Evolutionary conservation across 164 flowering plant genomes (phyloP).

Genomic region (Amborella trichopoda): DNA sequence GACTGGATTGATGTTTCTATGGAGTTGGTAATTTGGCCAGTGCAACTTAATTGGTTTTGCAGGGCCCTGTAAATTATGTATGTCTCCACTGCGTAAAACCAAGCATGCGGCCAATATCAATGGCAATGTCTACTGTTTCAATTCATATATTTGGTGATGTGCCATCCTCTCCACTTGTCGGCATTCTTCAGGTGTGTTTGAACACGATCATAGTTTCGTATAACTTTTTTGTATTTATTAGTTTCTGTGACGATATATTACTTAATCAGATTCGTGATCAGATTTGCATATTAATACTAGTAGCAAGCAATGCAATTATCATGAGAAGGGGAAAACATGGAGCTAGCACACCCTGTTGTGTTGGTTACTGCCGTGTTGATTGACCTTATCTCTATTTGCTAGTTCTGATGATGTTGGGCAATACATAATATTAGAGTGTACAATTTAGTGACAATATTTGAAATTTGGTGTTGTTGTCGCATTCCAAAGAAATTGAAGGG

Average conservation of each 20-base stretch:
- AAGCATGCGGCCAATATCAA: constrained; percentile 63
- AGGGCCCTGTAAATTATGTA: constrained; percentile 80
- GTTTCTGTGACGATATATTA: neutral
- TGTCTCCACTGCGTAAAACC: constrained; percentile 74
- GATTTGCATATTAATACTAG: neutral
- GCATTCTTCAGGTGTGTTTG: constrained; percentile 58
- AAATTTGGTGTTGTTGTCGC: no score
- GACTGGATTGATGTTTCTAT: no score
- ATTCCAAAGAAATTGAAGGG: no score
- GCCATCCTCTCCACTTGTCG: constrained; percentile 85
- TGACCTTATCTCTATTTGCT: no score
- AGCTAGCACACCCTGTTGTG: neutral
- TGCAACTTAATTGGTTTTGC: constrained; percentile 22
- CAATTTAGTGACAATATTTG: no score
- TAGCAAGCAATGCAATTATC: neutral
- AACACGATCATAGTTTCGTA: no score
- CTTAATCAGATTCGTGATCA: neutral
- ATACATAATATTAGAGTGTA: no score
- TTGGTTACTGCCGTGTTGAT: no score
- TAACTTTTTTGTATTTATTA: neutral
- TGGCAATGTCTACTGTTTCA: constrained; percentile 76
- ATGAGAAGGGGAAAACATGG: neutral
- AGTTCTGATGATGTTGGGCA: no score
- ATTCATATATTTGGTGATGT: constrained; percentile 87
- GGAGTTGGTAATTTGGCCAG: no score